Evolutionary conservation across 164 flowering plant genomes (phyloP).

Genomic region (Umbellularia californica): DNA sequence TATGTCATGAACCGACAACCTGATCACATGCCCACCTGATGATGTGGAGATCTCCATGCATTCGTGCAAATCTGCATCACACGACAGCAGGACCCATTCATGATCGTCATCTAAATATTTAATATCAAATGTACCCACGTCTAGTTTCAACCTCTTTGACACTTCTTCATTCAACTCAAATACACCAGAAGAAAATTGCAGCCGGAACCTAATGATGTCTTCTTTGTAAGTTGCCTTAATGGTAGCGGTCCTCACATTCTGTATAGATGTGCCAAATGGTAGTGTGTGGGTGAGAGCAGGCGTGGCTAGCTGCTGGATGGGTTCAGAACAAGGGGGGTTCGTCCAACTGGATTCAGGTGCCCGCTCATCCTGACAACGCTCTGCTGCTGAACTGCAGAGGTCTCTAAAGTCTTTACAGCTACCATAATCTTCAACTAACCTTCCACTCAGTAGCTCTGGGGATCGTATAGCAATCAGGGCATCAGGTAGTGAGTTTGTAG

Average conservation of each 20-base stretch:
- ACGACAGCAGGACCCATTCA: conserved; percentile 78
- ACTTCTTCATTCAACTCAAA: conserved; percentile 77
- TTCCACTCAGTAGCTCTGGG: conserved; percentile 47
- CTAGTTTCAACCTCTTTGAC: conserved; percentile 80
- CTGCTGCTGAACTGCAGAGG: conserved; percentile 52
- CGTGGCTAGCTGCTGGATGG: conserved; percentile 22
- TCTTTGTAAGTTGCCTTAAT: conserved; percentile 80
- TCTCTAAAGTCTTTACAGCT: conserved; percentile 79
- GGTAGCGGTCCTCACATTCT: conserved; percentile 50
- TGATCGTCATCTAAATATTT: conserved; percentile 92
- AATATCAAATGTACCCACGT: conserved; percentile 74
- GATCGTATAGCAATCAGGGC: conserved; percentile 24
- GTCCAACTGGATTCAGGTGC: conserved; percentile 40
- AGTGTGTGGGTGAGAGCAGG: conserved; percentile 13
- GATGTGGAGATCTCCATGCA: conserved; percentile 66
- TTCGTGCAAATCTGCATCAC: conserved; percentile 85
- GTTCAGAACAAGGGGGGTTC: conserved; percentile 26
- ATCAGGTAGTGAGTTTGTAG: conserved; percentile 34
- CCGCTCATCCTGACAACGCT: conserved; percentile 40
- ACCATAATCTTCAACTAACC: conserved; percentile 73
- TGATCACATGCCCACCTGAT: conserved; percentile 58
- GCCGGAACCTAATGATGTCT: conserved; percentile 78
- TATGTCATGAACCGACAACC: conserved; percentile 63
- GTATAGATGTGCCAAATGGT: conserved; percentile 27
- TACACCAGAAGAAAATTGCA: conserved; percentile 50